Percentiles rank a stretch among this genome's conserved stretches.
Evolutionary conservation across 345 rosid species (phyloP).

Genomic region (Erucastrum elatum): DNA sequence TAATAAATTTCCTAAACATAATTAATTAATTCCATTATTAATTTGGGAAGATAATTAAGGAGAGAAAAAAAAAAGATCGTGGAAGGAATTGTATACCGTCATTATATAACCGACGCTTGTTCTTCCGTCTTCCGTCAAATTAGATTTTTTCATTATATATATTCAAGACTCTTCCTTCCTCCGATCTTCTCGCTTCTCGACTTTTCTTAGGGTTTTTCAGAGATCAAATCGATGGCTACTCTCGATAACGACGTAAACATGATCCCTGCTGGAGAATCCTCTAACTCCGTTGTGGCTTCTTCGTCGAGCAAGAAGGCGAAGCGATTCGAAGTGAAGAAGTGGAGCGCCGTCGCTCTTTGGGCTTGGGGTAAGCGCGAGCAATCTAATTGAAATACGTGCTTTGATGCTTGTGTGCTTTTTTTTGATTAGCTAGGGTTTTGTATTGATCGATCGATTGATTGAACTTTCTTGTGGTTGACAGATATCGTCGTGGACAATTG

Average conservation of each 20-base stretch:
- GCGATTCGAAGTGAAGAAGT: constrained; percentile 86
- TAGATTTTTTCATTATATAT: neutral
- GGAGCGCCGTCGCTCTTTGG: constrained; percentile 97
- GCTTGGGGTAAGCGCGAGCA: constrained; percentile 68
- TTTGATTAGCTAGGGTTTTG: neutral
- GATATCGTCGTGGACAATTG: constrained; percentile 96
- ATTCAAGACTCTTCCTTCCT: neutral
- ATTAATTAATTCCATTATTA: too few species aligned
- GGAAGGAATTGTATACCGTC: neutral
- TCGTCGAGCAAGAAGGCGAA: constrained; percentile 74
- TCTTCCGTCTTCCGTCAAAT: neutral
- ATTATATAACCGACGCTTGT: neutral
- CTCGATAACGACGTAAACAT: constrained; percentile 76
- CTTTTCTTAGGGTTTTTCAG: constrained; percentile 12
- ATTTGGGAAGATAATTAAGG: neutral
- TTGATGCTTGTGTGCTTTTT: neutral
- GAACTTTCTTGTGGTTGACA: constrained; percentile 35
- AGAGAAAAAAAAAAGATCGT: neutral
- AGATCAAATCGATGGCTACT: constrained; percentile 58
- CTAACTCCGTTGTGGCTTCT: constrained; percentile 51
- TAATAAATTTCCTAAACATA: too few species aligned
- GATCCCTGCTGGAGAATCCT: constrained; percentile 75
- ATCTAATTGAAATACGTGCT: neutral
- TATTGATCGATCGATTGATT: constrained; percentile 4
- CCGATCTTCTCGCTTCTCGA: neutral